Conservation (phyloP, 495 filamentous ascomycete species). For the Penicillium salamii region DNA sequence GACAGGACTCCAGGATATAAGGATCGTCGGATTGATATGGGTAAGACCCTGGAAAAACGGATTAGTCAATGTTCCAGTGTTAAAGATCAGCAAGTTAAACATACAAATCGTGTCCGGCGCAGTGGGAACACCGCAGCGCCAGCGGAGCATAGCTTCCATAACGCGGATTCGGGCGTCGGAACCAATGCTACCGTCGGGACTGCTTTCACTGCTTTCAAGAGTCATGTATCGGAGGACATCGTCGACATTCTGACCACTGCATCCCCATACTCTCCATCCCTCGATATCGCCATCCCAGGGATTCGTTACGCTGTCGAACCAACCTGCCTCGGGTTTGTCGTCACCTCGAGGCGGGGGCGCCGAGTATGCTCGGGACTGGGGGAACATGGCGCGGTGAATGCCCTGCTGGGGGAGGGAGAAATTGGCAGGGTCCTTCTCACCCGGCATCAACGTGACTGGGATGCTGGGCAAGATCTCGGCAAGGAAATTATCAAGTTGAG, state of each 20-base stretch:
- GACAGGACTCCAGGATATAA: conserved; percentile 78
- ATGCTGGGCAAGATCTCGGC: conserved; percentile 75
- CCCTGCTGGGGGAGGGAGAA: conserved; percentile 76
- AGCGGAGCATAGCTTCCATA: conserved; percentile 89
- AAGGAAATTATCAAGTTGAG: conserved; percentile 80
- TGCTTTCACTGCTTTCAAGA: conserved; percentile 30
- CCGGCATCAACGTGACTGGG: conserved; percentile 77
- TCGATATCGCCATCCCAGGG: conserved; percentile 88
- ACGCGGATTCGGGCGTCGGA: conserved; percentile 72
- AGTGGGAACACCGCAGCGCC: conserved; percentile 89
- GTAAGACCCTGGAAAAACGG: conserved; percentile 69
- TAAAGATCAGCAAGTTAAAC: conserved; percentile 25
- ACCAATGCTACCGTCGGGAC: conserved; percentile 17
- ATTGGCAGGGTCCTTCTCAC: conserved; percentile 74
- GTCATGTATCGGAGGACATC: conserved; percentile 88
- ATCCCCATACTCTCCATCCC: conserved; percentile 80
- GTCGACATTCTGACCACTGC: conserved; percentile 87
- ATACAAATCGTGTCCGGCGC: conserved; percentile 94
- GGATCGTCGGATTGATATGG: conserved; percentile 90
- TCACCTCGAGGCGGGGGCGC: conserved; percentile 46
- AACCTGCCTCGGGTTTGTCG: conserved; percentile 54
- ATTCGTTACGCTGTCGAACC: conserved; percentile 90
- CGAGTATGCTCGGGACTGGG: conserved; percentile 64
- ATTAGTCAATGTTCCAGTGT: conserved; percentile 6
- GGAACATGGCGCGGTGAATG: conserved; percentile 81